A percentile compares a stretch with the other conserved stretches of the same genome.
Evolutionary conservation across 805 yeast genomes (phyloP).

Genomic region (Saccharomyces eubayanus): DNA sequence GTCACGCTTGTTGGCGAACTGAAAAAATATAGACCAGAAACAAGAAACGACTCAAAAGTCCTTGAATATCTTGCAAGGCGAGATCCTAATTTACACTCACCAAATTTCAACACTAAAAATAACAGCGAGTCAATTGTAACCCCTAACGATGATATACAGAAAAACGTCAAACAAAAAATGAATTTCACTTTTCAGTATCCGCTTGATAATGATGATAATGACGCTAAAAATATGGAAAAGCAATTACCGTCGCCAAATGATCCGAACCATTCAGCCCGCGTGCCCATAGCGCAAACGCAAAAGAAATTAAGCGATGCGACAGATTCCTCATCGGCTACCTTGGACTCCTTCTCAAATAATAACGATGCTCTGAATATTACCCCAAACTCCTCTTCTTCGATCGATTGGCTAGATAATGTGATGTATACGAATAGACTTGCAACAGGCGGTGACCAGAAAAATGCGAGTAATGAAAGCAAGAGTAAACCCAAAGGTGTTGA

Average conservation of each 20-base stretch:
- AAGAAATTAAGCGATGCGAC: not conserved
- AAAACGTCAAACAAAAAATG: constrained; percentile 16
- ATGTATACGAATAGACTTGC: constrained; percentile 12
- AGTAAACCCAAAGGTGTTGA: constrained; percentile 9
- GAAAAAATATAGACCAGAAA: constrained; percentile 43
- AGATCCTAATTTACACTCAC: constrained; percentile 2
- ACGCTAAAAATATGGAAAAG: not conserved
- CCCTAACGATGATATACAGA: constrained; percentile 4
- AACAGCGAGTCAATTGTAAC: not conserved
- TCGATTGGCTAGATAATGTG: constrained; percentile 12
- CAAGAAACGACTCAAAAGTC: constrained; percentile 25
- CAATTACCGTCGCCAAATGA: constrained; percentile 7
- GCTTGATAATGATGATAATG: constrained; percentile 27
- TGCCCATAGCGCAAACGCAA: not conserved
- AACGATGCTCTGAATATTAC: constrained; percentile 1
- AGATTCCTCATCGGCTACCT: not conserved
- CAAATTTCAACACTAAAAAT: not conserved
- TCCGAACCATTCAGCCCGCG: not conserved
- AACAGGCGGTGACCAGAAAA: constrained; percentile 9
- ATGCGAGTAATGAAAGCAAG: constrained; percentile 7
- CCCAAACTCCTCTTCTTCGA: constrained; percentile 4
- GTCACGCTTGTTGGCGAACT: constrained; percentile 66
- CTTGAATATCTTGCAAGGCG: constrained; percentile 17
- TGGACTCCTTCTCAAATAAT: not conserved
- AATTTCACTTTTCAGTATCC: constrained; percentile 50